Conservation (phyloP, 805 yeast genomes). For the Candida methanosorbosa region DNA sequence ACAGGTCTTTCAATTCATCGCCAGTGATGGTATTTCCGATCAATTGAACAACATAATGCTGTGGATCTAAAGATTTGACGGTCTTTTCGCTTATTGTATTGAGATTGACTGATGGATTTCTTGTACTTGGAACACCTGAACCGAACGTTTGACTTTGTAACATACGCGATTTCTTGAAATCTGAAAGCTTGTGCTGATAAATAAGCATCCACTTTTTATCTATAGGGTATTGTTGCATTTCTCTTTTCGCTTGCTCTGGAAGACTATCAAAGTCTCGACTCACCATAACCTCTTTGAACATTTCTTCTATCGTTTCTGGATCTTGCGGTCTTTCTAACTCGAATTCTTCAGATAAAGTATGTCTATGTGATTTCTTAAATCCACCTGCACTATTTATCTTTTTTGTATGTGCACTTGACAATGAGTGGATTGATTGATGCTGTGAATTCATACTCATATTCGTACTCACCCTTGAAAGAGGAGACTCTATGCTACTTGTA, state of each 20-base stretch:
- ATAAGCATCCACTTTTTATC: slow-evolving; percentile 90
- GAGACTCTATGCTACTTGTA: slow-evolving; percentile 9
- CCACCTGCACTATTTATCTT: slow-evolving; percentile 13
- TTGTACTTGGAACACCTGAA: not conserved
- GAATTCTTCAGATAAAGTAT: slow-evolving; percentile 30
- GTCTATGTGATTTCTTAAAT: slow-evolving; percentile 24
- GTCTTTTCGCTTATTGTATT: slow-evolving; percentile 4
- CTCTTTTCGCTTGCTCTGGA: slow-evolving; percentile 63
- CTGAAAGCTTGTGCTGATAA: slow-evolving; percentile 77
- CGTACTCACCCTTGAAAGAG: slow-evolving; percentile 19
- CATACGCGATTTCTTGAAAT: slow-evolving; percentile 42
- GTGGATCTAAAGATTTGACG: slow-evolving; percentile 42
- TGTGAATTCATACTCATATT: slow-evolving; percentile 12
- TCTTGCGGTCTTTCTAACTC: slow-evolving; percentile 60
- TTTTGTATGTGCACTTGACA: slow-evolving; percentile 20
- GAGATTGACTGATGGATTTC: slow-evolving; percentile 1
- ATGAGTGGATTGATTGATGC: slow-evolving; percentile 15
- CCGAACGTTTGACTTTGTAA: not conserved
- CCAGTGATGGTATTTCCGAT: slow-evolving; percentile 61
- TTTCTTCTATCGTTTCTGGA: slow-evolving; percentile 55
- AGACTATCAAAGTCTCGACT: slow-evolving; percentile 63
- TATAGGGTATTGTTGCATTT: slow-evolving; percentile 63
- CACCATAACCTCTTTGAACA: slow-evolving; percentile 76
- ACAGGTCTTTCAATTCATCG: slow-evolving; percentile 69
- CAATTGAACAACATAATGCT: slow-evolving; percentile 65